Percentiles rank a stretch among this genome's conserved stretches.
Conservation (phyloP, 2,329 filamentous ascomycete species). For the Aureobasidium lini region DNA sequence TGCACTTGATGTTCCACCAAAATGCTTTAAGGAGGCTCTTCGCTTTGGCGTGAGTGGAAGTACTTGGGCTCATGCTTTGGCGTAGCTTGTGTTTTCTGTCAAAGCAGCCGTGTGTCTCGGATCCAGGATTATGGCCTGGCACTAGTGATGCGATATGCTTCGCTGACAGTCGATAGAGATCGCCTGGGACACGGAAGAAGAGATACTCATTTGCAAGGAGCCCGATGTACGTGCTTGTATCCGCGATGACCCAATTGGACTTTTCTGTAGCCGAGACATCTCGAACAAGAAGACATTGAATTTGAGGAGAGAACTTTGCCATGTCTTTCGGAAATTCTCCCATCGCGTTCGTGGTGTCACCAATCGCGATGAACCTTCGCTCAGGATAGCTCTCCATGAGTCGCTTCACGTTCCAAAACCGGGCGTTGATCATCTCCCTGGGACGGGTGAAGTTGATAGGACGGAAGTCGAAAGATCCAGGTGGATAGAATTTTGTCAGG, state of each 20-base stretch:
- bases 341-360: conserved; percentile 20
- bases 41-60: not conserved
- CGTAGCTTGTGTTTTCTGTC: not conserved
- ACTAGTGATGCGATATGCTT: conserved; percentile 12
- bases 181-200: conserved; percentile 17
- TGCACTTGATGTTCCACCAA: conserved; percentile 14
- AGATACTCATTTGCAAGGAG: conserved; percentile 14
- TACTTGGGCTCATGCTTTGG: not conserved
- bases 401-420: conserved; percentile 16
- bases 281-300: conserved; percentile 23
- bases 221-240: conserved; percentile 6
- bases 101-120: conserved; percentile 12
- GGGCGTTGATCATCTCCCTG: conserved; percentile 11
- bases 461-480: conserved; percentile 21
- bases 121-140: not conserved
- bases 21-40: not conserved
- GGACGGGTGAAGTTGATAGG: conserved; percentile 17
- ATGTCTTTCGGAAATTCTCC: conserved; percentile 17
- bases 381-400: conserved; percentile 20
- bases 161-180: conserved; percentile 14
- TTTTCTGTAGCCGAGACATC: conserved; percentile 19
- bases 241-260: conserved; percentile 17
- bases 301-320: conserved; percentile 15
- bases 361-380: conserved; percentile 21
- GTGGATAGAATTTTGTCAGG: conserved; percentile 18